These are phyloP conservation scores for Plasmodium berghei DNA, from an alignment of 169 alveolate genomes.

Conservation along the genomic window DNA sequence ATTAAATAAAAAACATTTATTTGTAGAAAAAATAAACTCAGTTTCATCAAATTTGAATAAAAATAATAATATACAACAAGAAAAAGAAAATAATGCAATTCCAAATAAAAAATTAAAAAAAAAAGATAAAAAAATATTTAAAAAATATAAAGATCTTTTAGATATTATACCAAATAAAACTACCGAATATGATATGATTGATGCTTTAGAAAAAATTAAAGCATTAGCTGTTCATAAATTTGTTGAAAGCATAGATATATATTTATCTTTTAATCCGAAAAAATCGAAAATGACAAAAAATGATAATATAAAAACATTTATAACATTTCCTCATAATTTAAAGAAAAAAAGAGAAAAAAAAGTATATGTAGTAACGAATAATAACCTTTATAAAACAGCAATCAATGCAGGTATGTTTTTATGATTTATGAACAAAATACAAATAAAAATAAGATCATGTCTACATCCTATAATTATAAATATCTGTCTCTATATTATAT, in stretches of 20 bases:
- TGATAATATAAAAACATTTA: conserved; percentile 71
- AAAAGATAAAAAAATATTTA: conserved; percentile 64
- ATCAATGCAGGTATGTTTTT: conserved; percentile 16
- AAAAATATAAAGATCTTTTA: conserved; percentile 59
- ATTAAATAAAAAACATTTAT: neutral
- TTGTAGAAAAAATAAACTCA: neutral
- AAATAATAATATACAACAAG: neutral
- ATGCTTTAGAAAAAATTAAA: conserved; percentile 73
- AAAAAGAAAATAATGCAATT: neutral
- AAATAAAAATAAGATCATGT: neutral
- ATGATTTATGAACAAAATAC: neutral
- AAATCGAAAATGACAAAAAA: conserved; percentile 73
- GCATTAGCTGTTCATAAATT: conserved; percentile 72
- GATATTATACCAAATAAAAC: conserved; percentile 56
- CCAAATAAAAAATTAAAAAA: conserved; percentile 50
- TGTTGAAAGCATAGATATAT: conserved; percentile 70
- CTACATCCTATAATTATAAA: neutral
- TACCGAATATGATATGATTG: conserved; percentile 41
- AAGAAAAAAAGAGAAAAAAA: conserved; percentile 71
- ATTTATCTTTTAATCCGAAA: conserved; percentile 61
- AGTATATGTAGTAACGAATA: conserved; percentile 56
- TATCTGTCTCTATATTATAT: no score
- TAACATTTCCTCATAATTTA: conserved; percentile 73
- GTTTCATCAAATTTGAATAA: no score
- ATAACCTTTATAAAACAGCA: conserved; percentile 23